Evolutionary conservation across 805 yeast genomes (phyloP).

Genomic region (Metschnikowia hibisci): DNA sequence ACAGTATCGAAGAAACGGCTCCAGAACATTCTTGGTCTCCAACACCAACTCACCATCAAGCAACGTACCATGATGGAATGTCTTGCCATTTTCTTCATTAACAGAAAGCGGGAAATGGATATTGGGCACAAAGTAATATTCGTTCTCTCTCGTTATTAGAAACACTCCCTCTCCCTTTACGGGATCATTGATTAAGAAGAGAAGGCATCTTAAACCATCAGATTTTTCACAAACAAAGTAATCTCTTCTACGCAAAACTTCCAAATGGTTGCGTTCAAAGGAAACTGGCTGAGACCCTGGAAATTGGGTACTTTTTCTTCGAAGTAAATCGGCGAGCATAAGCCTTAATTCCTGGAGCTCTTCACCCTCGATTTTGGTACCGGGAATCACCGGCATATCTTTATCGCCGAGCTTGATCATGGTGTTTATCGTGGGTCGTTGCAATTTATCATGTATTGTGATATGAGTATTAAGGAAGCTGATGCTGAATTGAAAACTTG

Average conservation of each 20-base stretch:
- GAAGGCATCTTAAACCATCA: constrained; percentile 84
- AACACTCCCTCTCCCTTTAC: constrained; percentile 85
- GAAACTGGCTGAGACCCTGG: constrained; percentile 97
- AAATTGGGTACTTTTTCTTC: constrained; percentile 52
- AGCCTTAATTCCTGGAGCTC: constrained; percentile 64
- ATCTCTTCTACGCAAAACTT: constrained; percentile 62
- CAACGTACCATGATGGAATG: constrained; percentile 80
- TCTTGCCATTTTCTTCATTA: constrained; percentile 43
- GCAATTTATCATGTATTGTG: constrained; percentile 2
- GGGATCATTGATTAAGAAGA: constrained; percentile 64
- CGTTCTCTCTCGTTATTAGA: constrained; percentile 83
- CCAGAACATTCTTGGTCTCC: constrained; percentile 58
- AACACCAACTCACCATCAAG: constrained; percentile 92
- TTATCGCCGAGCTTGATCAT: constrained; percentile 42
- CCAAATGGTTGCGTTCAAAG: constrained; percentile 70
- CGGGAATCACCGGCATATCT: constrained; percentile 83
- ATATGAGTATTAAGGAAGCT: neutral
- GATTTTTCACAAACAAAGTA: constrained; percentile 94
- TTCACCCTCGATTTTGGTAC: constrained; percentile 68
- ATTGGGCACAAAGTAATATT: constrained; percentile 74
- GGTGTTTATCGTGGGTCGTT: neutral
- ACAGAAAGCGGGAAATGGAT: constrained; percentile 73
- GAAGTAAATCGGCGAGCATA: constrained; percentile 63
- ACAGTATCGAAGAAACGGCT: constrained; percentile 58
- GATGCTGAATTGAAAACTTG: neutral